phyloP scores from a whole-genome alignment of 2,329 filamentous ascomycete genomes.

The Aspergillus jensenii region DNA sequence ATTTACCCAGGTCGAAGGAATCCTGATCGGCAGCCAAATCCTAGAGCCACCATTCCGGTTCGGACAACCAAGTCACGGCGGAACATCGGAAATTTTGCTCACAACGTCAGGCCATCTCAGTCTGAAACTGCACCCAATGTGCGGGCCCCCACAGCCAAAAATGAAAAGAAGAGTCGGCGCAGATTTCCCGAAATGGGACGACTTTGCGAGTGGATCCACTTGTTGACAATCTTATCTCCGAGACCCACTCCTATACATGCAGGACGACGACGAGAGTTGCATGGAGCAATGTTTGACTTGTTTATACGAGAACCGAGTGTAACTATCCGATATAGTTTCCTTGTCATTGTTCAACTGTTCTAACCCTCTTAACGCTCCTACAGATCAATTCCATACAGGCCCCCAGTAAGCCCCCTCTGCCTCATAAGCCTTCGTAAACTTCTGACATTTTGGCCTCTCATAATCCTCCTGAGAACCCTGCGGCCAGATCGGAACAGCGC shows the following conservation, averaged over 20 bases:
- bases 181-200: neutral
- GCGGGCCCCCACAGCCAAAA: no score
- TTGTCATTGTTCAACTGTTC: neutral
- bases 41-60: no score
- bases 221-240: neutral
- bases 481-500: constrained; percentile 66
- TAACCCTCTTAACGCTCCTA: no score
- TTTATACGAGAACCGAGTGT: no score
- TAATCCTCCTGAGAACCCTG: constrained; percentile 55
- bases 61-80: no score
- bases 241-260: neutral
- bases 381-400: neutral
- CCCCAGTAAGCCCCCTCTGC: no score
- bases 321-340: neutral
- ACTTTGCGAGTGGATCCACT: neutral
- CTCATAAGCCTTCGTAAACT: neutral
- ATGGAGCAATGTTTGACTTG: neutral
- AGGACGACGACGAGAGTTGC: no score
- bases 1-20: no score
- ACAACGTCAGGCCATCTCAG: no score
- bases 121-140: no score
- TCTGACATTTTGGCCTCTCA: neutral
- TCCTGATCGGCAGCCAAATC: no score
- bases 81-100: no score
- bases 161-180: neutral